These are phyloP conservation scores for Stephania cephalantha DNA, from an alignment of 164 flowering plant genomes.

Conservation along the genomic window DNA sequence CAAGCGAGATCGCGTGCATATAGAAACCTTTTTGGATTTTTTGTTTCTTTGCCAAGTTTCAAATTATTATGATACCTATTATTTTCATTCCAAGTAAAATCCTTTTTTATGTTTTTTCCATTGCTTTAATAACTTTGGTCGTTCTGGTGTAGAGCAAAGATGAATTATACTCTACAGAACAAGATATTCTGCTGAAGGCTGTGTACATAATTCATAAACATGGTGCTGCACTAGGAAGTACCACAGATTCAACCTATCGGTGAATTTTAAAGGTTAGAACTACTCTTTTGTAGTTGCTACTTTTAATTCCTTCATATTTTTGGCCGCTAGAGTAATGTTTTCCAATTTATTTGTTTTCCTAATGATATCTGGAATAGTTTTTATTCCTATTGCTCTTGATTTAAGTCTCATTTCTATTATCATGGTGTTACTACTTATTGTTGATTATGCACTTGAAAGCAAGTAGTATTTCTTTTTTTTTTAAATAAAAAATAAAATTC, in stretches of 20 bases:
- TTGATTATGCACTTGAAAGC: no score
- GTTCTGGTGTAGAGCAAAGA: slow-evolving; percentile 48
- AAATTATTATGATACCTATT: not conserved
- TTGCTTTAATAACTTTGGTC: not conserved
- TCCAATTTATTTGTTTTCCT: not conserved
- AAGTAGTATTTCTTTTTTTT: no score
- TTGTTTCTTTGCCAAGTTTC: not conserved
- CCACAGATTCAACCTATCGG: slow-evolving; percentile 16
- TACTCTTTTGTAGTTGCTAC: not conserved
- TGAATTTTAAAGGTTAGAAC: not conserved
- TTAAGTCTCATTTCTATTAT: not conserved
- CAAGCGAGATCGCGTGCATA: not conserved
- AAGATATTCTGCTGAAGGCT: slow-evolving; percentile 69
- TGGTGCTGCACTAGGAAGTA: slow-evolving; percentile 56
- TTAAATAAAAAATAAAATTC: no score
- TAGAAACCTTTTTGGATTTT: not conserved
- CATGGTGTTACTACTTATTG: no score
- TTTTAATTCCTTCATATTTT: not conserved
- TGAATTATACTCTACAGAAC: slow-evolving; percentile 52
- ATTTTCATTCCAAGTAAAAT: not conserved
- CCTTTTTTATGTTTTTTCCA: slow-evolving; percentile 1
- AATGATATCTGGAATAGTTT: not conserved
- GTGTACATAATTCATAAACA: slow-evolving; percentile 62
- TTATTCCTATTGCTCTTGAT: not conserved
- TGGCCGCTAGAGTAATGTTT: no score